phyloP scores from a whole-genome alignment of 495 filamentous ascomycete species.

The Talaromyces stipitatus region DNA sequence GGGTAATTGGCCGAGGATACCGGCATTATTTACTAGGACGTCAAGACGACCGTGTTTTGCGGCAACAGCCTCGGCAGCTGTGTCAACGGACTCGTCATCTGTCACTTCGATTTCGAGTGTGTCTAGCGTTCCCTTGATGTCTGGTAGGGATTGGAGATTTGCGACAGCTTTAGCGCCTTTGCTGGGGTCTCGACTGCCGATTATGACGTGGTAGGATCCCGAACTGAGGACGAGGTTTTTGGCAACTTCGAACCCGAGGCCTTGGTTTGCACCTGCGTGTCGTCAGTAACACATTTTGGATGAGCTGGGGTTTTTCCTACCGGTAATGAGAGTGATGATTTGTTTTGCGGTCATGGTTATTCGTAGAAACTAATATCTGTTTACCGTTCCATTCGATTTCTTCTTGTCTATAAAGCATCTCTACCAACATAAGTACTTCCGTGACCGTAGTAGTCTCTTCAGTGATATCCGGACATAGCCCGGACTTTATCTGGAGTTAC shows the following conservation, averaged over 20 bases:
- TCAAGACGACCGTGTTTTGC: slow-evolving; percentile 19
- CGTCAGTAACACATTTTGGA: neutral
- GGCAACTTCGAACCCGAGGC: slow-evolving; percentile 21
- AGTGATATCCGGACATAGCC: neutral
- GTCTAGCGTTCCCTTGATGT: slow-evolving; percentile 15
- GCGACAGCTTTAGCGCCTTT: slow-evolving; percentile 17
- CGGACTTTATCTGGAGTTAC: slow-evolving; percentile 1
- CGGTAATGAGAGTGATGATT: slow-evolving; percentile 9
- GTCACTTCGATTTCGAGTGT: slow-evolving; percentile 20
- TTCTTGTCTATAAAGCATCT: neutral
- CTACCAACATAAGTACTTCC: neutral
- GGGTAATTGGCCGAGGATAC: slow-evolving; percentile 9
- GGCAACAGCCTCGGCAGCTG: slow-evolving; percentile 14
- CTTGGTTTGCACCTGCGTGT: slow-evolving; percentile 22
- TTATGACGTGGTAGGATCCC: slow-evolving; percentile 18
- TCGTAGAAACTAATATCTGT: neutral
- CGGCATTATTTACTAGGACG: slow-evolving; percentile 31
- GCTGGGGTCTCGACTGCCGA: slow-evolving; percentile 17
- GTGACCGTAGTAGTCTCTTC: neutral
- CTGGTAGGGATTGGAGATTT: slow-evolving; percentile 8
- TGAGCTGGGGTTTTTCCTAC: neutral
- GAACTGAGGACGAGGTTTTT: slow-evolving; percentile 14
- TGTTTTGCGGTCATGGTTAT: slow-evolving; percentile 2
- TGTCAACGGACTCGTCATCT: slow-evolving; percentile 21
- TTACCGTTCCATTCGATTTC: neutral